Base-by-base conservation (phyloP, 176 grass and related monocot species). In the Otatea glauca region DNA sequence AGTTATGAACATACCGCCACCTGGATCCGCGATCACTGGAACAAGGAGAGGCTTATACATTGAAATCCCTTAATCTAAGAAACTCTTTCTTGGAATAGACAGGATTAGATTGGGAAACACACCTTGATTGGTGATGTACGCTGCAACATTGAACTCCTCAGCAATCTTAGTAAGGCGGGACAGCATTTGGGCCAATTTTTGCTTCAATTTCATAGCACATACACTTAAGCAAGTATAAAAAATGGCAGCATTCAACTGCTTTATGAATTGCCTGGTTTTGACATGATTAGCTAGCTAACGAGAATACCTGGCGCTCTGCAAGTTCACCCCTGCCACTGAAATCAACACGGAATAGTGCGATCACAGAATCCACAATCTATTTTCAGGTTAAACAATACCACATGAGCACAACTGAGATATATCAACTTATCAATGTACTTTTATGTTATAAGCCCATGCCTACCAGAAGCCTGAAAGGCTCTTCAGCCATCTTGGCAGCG, bases 81-180 rank as follows among this genome's bases (percentile, higher is more conserved):
- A 48, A 49, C 39, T 41, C 29, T 73, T 81, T 72, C 25, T 37
- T 44, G 34, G 38, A 83, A 86, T 51, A 84, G 15, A 55, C 24
- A 74, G 53, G 43, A 42, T 10, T 68, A 60, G 49, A 66, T 64
- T 8, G 3, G 14, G 76, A 74, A 70, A 27, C 67, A 70, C 70
- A 92, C 93, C 91, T 89, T 95, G 96, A 88, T 98, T 98, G 67
- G 95, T 98, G 87, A 95, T 93, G 83, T 94, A 98, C 77, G 93
- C 92, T 67, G 95, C 92, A 79, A 98, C 92, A 86, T 98, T 98
- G 82, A 95, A 95, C 85, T 98, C 91, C 83, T 98, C 89, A 43
- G 96, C 87, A 37, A 98, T 98, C 93, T 98, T 93, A 24, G 88
- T 95, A 74, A 98, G 89, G 64, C 81, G 89, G 65, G 89, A 95